Percentiles rank a stretch among this genome's conserved stretches.
Conservation (phyloP, 768 basidiomycete genomes). For the Suillus paluster region DNA sequence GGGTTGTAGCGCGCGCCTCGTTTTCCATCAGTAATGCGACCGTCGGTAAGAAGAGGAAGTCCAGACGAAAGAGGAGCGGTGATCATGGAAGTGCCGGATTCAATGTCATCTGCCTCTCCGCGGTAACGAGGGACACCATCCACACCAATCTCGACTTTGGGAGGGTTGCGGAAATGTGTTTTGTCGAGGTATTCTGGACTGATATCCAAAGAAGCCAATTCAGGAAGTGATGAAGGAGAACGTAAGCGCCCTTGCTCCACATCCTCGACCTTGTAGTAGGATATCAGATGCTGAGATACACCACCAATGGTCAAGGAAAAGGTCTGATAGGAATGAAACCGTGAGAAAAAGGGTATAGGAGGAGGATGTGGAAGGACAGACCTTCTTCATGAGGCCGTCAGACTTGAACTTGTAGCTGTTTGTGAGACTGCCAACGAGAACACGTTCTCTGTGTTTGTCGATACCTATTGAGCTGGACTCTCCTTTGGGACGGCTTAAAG, state of each 20-base stretch:
- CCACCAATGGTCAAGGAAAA: conserved; percentile 88
- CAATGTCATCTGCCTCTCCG: conserved; percentile 80
- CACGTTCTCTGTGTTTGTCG: conserved; percentile 78
- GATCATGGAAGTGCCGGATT: conserved; percentile 45
- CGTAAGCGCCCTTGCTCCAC: conserved; percentile 88
- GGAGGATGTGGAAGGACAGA: conserved; percentile 38
- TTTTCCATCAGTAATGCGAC: conserved; percentile 47
- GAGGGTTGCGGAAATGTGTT: conserved; percentile 89
- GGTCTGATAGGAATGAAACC: conserved; percentile 55
- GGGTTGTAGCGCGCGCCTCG: conserved; percentile 50
- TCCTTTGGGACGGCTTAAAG: conserved; percentile 68
- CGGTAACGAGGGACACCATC: conserved; percentile 85
- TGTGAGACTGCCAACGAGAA: conserved; percentile 87
- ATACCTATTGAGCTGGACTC: conserved; percentile 51
- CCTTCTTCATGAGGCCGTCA: conserved; percentile 98
- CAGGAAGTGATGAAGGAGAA: conserved; percentile 85
- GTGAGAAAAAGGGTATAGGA: conserved; percentile 32
- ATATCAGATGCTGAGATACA: conserved; percentile 89
- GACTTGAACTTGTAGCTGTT: conserved; percentile 93
- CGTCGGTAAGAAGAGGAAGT: conserved; percentile 54
- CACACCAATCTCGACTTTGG: conserved; percentile 82
- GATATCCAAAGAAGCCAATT: conserved; percentile 86
- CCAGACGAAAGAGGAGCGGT: conserved; percentile 49
- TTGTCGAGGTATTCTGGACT: conserved; percentile 87
- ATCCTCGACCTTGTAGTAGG: conserved; percentile 93